Conservation (phyloP, 495 filamentous ascomycete genomes). For the Neurospora hispaniola region DNA sequence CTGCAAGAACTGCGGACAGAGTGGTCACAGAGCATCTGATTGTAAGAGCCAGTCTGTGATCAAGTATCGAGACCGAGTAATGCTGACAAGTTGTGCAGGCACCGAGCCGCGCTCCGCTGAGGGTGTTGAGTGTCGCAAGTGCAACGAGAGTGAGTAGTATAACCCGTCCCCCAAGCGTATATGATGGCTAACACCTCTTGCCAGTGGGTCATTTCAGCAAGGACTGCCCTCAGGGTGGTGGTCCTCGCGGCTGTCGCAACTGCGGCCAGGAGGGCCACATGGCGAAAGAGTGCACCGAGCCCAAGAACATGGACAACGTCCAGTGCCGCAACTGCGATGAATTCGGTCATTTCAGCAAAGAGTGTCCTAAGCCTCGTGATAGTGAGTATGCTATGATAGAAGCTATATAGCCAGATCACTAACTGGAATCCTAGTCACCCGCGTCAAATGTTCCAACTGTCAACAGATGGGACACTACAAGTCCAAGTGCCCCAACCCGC, state of each 20-base stretch:
- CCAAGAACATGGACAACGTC: conserved; percentile 55
- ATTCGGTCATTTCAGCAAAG: conserved; percentile 58
- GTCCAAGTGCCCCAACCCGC: conserved; percentile 46
- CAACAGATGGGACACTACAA: conserved; percentile 64
- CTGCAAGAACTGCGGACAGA: conserved; percentile 71
- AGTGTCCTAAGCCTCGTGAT: conserved; percentile 69
- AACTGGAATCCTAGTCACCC: conserved; percentile 32
- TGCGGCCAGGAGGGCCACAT: conserved; percentile 63
- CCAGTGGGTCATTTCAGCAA: conserved; percentile 72
- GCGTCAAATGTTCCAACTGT: conserved; percentile 68
- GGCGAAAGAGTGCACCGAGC: conserved; percentile 35
- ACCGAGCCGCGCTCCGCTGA: conserved; percentile 58
- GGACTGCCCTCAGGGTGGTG: conserved; percentile 59
- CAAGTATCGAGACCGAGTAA: background rate
- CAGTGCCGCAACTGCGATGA: conserved; percentile 70
- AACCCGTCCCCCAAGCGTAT: background rate
- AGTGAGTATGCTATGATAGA: conserved; percentile 32
- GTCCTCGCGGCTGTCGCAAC: conserved; percentile 50
- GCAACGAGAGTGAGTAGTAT: conserved; percentile 48
- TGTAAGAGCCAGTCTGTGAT: conserved; percentile 19
- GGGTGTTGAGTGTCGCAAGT: conserved; percentile 71
- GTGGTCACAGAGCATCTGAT: conserved; percentile 31
- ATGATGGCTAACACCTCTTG: conserved; percentile 7
- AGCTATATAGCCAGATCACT: conserved; percentile 21
- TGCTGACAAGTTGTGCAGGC: conserved; percentile 33